Conservation (phyloP, 345 rosid genomes). For the Salix viminalis region DNA sequence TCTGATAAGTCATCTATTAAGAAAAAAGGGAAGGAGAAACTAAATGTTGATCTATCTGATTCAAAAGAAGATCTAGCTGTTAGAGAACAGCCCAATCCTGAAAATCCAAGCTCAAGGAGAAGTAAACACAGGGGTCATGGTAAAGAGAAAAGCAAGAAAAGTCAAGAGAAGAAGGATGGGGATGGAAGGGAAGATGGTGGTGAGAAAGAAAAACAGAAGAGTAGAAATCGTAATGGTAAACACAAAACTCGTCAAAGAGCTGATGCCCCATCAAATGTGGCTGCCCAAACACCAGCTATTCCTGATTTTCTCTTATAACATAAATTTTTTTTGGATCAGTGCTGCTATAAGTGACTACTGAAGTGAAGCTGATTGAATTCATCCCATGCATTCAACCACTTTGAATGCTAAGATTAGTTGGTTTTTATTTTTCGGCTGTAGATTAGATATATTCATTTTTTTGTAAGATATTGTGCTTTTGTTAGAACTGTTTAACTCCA, state of each 20-base stretch:
- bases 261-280: conserved; percentile 30
- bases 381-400: not conserved
- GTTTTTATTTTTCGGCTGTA: not conserved
- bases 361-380: not conserved
- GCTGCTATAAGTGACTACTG: not conserved
- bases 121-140: conserved; percentile 47
- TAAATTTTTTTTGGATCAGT: not conserved
- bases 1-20: conserved; percentile 33
- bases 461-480: not conserved
- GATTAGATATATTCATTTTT: not conserved
- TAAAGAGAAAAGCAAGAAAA: conserved; percentile 43
- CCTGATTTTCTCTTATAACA: conserved; percentile 79
- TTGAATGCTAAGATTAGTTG: conserved; percentile 7
- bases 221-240: conserved; percentile 43
- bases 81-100: conserved; percentile 26
- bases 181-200: conserved; percentile 34
- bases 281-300: conserved; percentile 38
- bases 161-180: conserved; percentile 31
- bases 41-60: conserved; percentile 27
- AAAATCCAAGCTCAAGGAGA: conserved; percentile 43
- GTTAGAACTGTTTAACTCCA: not conserved
- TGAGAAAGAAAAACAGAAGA: conserved; percentile 44
- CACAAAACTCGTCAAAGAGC: conserved; percentile 51
- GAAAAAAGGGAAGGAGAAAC: conserved; percentile 64
- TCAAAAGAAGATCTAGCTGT: conserved; percentile 35